Base-by-base conservation (phyloP, 768 basidiomycete species). In the Coprinopsis cinerea region DNA sequence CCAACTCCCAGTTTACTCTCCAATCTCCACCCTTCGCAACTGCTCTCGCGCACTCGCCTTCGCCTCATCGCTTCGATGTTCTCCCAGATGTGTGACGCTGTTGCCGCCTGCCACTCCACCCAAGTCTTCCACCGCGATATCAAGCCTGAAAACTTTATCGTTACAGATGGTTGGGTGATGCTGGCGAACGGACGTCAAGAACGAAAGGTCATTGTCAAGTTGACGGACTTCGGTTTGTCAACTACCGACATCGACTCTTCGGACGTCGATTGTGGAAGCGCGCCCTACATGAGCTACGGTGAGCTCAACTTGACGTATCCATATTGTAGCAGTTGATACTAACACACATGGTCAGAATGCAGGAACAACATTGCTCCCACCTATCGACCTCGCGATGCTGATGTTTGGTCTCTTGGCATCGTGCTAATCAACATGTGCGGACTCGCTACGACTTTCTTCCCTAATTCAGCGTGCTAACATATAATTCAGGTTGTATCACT, bases 201-300 rank as follows among this genome's bases (percentile, higher is more conserved):
- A 65, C 82, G 91, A 59, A 87, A 87, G 62, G 95, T 99, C 53
- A 71, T 95, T 47, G 93, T 97, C 72, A 99, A 99, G 73, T 77
- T 99, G 55, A 83, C 92, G 4, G 95, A 99, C 67, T 99, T 98
- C 74, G 95, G 95, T 17, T 72, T 99, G 39, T 92, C 92, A 6
- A 98, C 95, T 1, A 85, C 79, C 13, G 92, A 98, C 60, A 65
- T 81, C 55, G 82, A 90, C 55, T 92, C 89, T 50, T 85, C 88
- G 51, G 95, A 99, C 67, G 92, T 98, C 79, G 95, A 98, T 65
- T 98, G 96, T 66, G 95, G 95, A 51, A 95, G 92, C 65, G 92
- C 93, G 46, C 95, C 95, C 0, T 98, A 98, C 67, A 97, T 98
- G 95, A 94, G 92, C 66, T 97, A 85, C 61, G 92, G 92, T 92